Evolutionary conservation across 352 stramenopile species (phyloP), one percentile per base, ranked within the genome.

Genomic region (Blastocystis sp.): DNA sequence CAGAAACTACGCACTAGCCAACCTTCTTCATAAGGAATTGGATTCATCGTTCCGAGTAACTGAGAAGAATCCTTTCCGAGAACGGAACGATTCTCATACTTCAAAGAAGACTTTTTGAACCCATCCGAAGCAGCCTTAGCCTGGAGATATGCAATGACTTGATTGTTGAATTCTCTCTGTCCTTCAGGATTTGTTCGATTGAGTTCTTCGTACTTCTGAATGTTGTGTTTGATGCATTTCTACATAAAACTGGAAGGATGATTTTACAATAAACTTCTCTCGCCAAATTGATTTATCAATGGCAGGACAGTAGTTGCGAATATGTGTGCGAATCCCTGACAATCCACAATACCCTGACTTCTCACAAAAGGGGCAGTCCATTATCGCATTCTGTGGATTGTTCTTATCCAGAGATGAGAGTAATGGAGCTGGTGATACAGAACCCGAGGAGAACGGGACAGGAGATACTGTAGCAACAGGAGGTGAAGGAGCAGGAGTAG

Each of bases 281-380:
- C 53, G 24, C 73, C 73, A 84, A 60, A 66, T 68, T 13, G 24
- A 66, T 13, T 84, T 84, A 27, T 84, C 53, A n/a, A 84, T 68
- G 15, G 42, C 59, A 19, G 44, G 73, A 44, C 73, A 84, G 24
- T 84, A 84, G 30, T 84, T 84, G 56, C 73, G 53, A 35, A 84
- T 66, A 27, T 84, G 73, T 0, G 73, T 84, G 1, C 73, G 73
- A 30, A 84, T 84, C n/a, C 73, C 73, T 22, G 73, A 56, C 1
- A 84, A 57, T 24, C 73, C 73, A 24, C 53, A 60, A 3, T 60
- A 84, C n/a, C 73, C 73, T 27, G 73, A 58, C 56, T 84, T 84
- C 56, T 84, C n/a, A 42, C 73, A 84, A 42, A 84, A 84, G 24
- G 73, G 73, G 48, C 73, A 84, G 53, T 84, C 73, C 73, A 84